Percentiles rank a stretch among this genome's conserved stretches.
These are phyloP conservation scores for Stereocaulon alpinum DNA, from an alignment of 495 filamentous ascomycete genomes.

Conservation along the genomic window DNA sequence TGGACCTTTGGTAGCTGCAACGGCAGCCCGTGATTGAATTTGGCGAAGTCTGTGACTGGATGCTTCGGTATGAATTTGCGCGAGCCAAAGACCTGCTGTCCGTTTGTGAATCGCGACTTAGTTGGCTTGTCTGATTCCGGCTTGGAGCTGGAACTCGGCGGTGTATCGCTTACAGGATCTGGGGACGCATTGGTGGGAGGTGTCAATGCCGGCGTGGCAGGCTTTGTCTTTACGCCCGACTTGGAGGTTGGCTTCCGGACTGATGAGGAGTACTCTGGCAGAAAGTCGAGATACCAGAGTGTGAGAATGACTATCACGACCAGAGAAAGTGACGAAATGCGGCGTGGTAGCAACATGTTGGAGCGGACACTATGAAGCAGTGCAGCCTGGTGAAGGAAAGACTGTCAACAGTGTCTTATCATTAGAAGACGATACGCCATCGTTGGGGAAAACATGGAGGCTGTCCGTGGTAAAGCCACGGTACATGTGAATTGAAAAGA, in stretches of 20 bases:
- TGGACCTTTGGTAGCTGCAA: conserved; percentile 41
- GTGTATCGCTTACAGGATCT: background rate
- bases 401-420: too few species aligned
- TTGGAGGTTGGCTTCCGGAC: background rate
- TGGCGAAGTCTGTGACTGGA: conserved; percentile 39
- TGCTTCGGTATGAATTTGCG: conserved; percentile 30
- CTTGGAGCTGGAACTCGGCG: background rate
- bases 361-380: too few species aligned
- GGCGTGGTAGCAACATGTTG: conserved; percentile 11
- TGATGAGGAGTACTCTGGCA: background rate
- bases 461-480: too few species aligned
- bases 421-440: too few species aligned
- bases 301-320: conserved; percentile 1
- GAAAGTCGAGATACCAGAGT: conserved; percentile 10
- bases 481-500: too few species aligned
- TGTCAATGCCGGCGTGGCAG: background rate
- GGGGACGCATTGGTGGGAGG: background rate
- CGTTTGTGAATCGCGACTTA: conserved; percentile 5
- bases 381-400: too few species aligned
- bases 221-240: background rate
- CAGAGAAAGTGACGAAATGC: conserved; percentile 2
- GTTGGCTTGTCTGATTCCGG: background rate
- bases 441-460: too few species aligned
- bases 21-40: conserved; percentile 36
- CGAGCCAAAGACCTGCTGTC: conserved; percentile 13